These are phyloP conservation scores for Eremomyces bilateralis DNA, from an alignment of 495 filamentous ascomycete genomes.

Conservation along the genomic window DNA sequence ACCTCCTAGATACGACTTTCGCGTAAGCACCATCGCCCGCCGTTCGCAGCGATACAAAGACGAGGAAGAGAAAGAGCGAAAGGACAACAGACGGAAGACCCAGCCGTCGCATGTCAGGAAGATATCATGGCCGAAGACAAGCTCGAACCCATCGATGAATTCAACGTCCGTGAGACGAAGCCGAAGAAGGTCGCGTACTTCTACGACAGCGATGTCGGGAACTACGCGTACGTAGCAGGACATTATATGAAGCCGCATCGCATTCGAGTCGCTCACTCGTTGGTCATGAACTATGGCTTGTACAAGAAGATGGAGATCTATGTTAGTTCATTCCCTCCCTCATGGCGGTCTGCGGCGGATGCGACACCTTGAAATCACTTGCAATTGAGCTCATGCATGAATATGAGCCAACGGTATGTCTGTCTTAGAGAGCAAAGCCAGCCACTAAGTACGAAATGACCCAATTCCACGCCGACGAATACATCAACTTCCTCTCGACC, in stretches of 20 bases:
- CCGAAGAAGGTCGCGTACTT: conserved; percentile 77
- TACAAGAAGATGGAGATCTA: conserved; percentile 99
- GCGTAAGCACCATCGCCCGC: background rate
- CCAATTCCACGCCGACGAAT: conserved; percentile 98
- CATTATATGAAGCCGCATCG: conserved; percentile 99
- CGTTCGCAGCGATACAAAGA: background rate
- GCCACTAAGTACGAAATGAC: conserved; percentile 95
- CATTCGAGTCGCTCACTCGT: conserved; percentile 84
- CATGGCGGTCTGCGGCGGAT: too few relatives aligned
- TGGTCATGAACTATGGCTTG: conserved; percentile 97
- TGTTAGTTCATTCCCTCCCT: conserved; percentile 29
- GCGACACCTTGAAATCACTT: too few relatives aligned
- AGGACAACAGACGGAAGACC: background rate
- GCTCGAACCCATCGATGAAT: conserved; percentile 9
- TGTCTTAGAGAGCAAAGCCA: conserved; percentile 97
- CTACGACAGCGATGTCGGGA: conserved; percentile 93
- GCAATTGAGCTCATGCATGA: too few relatives aligned
- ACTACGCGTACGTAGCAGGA: conserved; percentile 91
- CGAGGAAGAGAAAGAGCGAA: too few relatives aligned
- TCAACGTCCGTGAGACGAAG: conserved; percentile 1
- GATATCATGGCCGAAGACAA: conserved; percentile 4
- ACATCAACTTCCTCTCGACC: conserved; percentile 90
- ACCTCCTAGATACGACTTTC: too few relatives aligned
- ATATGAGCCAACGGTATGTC: too few relatives aligned
- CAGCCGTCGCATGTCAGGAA: conserved; percentile 2